Evolutionary conservation across 352 stramenopile genomes (phyloP).

Genomic region (Phytophthora pseudosyringae): DNA sequence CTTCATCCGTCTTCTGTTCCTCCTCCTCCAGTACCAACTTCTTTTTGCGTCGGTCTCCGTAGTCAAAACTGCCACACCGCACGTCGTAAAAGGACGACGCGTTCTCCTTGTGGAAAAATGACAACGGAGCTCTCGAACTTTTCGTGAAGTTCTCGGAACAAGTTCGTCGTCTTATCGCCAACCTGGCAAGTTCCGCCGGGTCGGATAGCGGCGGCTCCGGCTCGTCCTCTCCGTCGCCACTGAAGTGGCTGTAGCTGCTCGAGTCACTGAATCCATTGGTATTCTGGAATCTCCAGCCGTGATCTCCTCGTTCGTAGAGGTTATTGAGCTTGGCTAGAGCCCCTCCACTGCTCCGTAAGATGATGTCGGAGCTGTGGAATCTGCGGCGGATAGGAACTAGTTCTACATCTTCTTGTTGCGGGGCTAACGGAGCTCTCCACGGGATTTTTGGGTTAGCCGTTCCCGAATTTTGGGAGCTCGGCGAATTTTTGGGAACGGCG

Average conservation of each 20-base stretch:
- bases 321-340: constrained; percentile 22
- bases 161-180: constrained; percentile 32
- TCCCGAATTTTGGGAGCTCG: constrained; percentile 12
- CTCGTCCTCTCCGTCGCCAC: constrained; percentile 23
- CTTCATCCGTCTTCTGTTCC: constrained; percentile 35
- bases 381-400: constrained; percentile 42
- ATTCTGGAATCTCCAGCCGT: constrained; percentile 11
- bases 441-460: constrained; percentile 3
- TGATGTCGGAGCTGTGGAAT: constrained; percentile 71
- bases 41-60: constrained; percentile 12
- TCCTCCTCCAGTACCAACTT: constrained; percentile 24
- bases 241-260: constrained; percentile 25
- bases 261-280: constrained; percentile 22
- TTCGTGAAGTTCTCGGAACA: constrained; percentile 51
- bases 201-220: constrained; percentile 34
- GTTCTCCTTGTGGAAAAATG: constrained; percentile 30
- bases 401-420: constrained; percentile 15
- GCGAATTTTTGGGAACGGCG: constrained; percentile 5
- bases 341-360: constrained; percentile 31
- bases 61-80: constrained; percentile 5
- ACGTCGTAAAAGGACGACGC: constrained; percentile 18
- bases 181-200: constrained; percentile 18
- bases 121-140: constrained; percentile 29
- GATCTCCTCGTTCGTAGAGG: constrained; percentile 19
- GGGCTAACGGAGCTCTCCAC: constrained; percentile 12